Evolutionary conservation across 2,329 filamentous ascomycete genomes (phyloP).

Genomic region (Orbilia javanica): DNA sequence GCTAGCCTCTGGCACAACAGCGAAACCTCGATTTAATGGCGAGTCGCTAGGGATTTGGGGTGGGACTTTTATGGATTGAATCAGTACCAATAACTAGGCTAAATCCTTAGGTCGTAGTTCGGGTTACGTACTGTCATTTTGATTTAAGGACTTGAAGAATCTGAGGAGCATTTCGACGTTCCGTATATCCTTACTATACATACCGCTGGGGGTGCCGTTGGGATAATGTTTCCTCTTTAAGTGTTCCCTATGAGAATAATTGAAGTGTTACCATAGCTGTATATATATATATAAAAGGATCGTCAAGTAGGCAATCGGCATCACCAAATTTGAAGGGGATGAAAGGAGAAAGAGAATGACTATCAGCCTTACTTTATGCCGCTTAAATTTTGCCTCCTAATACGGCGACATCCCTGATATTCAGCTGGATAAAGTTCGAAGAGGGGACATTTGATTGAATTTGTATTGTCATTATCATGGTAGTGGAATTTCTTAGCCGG

Average conservation of each 20-base stretch:
- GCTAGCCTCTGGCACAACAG: too few species aligned
- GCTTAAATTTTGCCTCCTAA: not conserved
- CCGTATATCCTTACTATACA: not conserved
- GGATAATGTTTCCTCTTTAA: not conserved
- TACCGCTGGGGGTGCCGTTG: not conserved
- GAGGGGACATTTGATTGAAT: not conserved
- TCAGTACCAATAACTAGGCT: not conserved
- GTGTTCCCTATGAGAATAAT: not conserved
- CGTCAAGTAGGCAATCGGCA: too few species aligned
- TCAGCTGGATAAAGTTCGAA: not conserved
- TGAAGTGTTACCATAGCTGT: not conserved
- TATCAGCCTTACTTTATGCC: not conserved
- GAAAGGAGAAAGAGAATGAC: not conserved
- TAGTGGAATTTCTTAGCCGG: not conserved
- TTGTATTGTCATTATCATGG: not conserved
- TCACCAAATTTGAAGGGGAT: not conserved
- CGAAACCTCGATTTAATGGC: too few species aligned
- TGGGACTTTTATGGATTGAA: too few species aligned
- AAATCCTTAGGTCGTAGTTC: not conserved
- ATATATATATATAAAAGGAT: too few species aligned
- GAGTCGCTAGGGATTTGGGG: too few species aligned
- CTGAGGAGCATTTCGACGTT: not conserved
- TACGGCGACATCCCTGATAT: not conserved
- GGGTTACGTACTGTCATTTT: not conserved
- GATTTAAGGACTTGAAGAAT: not conserved